Percentiles rank a stretch among this genome's conserved stretches.
Conservation (phyloP, 2,329 filamentous ascomycete genomes). For the Aspergillus nomiae region DNA sequence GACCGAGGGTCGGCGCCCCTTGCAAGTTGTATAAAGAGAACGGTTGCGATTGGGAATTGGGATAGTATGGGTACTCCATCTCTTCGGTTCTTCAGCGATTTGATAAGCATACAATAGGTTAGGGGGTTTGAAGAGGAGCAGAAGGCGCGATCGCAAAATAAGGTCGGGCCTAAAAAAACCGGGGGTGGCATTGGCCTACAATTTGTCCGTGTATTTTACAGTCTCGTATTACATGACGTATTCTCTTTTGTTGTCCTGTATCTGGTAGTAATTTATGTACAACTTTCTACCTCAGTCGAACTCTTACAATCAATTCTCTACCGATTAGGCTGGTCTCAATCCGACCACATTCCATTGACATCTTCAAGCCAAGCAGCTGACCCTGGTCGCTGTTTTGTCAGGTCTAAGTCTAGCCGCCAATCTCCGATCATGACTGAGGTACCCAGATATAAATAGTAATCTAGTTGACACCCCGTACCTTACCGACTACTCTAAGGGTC, state of each 20-base stretch:
- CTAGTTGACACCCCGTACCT: neutral
- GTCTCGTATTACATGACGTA: neutral
- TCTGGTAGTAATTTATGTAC: too few relatives aligned
- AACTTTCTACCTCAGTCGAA: too few relatives aligned
- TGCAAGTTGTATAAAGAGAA: constrained; percentile 56
- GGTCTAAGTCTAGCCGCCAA: neutral
- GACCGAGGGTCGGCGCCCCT: constrained; percentile 43
- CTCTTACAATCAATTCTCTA: too few relatives aligned
- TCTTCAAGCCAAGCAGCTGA: too few relatives aligned
- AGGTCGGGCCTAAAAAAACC: neutral
- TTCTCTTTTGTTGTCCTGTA: too few relatives aligned
- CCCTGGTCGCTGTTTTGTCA: neutral
- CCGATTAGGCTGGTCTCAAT: too few relatives aligned
- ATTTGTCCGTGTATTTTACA: neutral
- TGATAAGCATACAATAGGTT: neutral
- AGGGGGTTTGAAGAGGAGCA: neutral
- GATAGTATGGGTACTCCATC: constrained; percentile 63
- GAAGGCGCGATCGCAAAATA: neutral
- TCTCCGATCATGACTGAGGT: neutral
- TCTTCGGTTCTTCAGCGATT: neutral
- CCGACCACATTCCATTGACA: too few relatives aligned
- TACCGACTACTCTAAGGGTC: neutral
- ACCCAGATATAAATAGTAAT: neutral
- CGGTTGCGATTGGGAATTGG: constrained; percentile 42
- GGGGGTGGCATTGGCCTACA: neutral